Percentiles rank a stretch among this genome's conserved stretches.
These are phyloP conservation scores for Nannizzia gypsea DNA, from an alignment of 2,329 filamentous ascomycete genomes.

Conservation along the genomic window DNA sequence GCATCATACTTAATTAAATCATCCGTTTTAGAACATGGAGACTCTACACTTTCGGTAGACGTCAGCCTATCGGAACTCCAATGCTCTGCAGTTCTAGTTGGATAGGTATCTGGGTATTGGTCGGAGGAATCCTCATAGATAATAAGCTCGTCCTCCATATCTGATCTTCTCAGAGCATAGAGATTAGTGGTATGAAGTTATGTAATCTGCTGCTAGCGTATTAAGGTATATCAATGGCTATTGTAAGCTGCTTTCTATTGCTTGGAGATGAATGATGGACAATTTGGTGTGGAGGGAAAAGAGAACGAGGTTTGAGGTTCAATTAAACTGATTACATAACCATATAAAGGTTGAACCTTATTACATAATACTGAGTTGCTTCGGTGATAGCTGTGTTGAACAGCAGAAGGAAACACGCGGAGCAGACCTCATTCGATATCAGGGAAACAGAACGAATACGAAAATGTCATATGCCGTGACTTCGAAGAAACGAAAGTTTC, in stretches of 20 bases:
- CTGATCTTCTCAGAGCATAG: background rate
- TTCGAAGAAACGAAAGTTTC: conserved; percentile 38
- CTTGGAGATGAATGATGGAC: too few relatives aligned
- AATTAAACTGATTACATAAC: background rate
- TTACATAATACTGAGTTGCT: background rate
- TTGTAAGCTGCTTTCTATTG: background rate
- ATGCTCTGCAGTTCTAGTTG: background rate
- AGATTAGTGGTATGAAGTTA: background rate
- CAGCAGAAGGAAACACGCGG: background rate
- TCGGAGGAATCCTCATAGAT: background rate
- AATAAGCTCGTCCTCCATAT: background rate
- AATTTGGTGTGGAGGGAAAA: too few relatives aligned
- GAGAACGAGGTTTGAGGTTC: background rate
- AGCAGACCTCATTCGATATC: background rate
- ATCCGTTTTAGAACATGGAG: background rate
- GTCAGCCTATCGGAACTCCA: background rate
- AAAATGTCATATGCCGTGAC: conserved; percentile 36
- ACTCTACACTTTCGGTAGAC: background rate
- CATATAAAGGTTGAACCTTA: too few relatives aligned
- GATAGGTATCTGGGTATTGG: background rate
- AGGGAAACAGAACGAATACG: background rate
- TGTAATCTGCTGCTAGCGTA: too few relatives aligned
- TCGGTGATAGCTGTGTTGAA: background rate
- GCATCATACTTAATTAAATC: background rate
- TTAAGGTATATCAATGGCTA: background rate